These are phyloP conservation scores for Petasospora fabianii DNA, from an alignment of 1,139 yeast species.

Conservation along the genomic window DNA sequence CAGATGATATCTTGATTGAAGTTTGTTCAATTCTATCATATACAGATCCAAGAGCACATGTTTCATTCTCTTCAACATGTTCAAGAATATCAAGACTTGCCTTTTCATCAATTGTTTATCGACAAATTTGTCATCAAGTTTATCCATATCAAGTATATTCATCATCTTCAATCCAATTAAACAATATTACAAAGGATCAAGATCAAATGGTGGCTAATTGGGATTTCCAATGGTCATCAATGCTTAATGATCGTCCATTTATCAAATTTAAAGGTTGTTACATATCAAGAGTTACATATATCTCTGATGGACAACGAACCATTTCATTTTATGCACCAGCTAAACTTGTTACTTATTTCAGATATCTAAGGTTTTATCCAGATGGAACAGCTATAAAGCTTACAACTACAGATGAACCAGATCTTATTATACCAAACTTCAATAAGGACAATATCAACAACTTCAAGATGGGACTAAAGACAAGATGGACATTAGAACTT, in stretches of 20 bases:
- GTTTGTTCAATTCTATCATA: slow-evolving; percentile 53
- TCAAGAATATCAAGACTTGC: slow-evolving; percentile 60
- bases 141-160: slow-evolving; percentile 58
- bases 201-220: slow-evolving; percentile 43
- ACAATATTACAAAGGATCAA: slow-evolving; percentile 41
- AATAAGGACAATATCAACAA: slow-evolving; percentile 31
- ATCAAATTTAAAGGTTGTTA: slow-evolving; percentile 79
- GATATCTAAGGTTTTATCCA: slow-evolving; percentile 77
- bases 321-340: slow-evolving; percentile 72
- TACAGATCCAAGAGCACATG: slow-evolving; percentile 62
- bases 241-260: slow-evolving; percentile 61
- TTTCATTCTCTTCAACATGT: slow-evolving; percentile 60
- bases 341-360: slow-evolving; percentile 79
- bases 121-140: slow-evolving; percentile 48
- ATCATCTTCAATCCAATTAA: slow-evolving; percentile 34
- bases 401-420: slow-evolving; percentile 65
- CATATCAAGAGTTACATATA: slow-evolving; percentile 79
- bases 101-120: slow-evolving; percentile 55
- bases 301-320: slow-evolving; percentile 71
- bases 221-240: slow-evolving; percentile 49
- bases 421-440: slow-evolving; percentile 53
- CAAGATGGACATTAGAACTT: slow-evolving; percentile 53
- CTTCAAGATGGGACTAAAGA: slow-evolving; percentile 32
- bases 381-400: slow-evolving; percentile 73
- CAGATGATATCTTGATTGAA: slow-evolving; percentile 59